phyloP scores from a whole-genome alignment of 495 filamentous ascomycete species.

The Trichoderma erinaceum region DNA sequence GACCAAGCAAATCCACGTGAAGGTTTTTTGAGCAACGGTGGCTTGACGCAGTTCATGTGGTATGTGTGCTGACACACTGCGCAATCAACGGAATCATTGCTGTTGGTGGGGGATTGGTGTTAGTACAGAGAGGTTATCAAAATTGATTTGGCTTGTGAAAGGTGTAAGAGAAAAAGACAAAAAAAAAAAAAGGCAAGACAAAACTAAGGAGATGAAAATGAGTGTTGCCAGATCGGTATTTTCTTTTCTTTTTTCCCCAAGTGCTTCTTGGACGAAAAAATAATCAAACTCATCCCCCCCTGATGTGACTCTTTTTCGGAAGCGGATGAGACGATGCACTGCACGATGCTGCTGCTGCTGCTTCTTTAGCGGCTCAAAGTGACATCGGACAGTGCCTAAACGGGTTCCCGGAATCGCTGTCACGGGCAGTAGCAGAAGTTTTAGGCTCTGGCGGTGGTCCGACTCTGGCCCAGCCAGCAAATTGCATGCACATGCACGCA shows the following conservation, averaged over 20 bases:
- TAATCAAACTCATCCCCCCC: not conserved
- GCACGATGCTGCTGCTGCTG: not conserved
- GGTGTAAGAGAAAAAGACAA: not conserved
- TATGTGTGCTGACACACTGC: constrained; percentile 92
- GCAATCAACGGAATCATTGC: constrained; percentile 93
- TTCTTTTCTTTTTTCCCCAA: not conserved
- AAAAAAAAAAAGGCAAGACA: not conserved
- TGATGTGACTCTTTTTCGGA: not conserved
- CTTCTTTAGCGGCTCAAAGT: not conserved
- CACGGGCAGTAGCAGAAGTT: not conserved
- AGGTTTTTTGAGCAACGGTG: constrained; percentile 89
- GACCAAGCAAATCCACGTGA: constrained; percentile 98
- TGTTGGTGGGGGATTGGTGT: constrained; percentile 37
- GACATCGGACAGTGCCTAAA: not conserved
- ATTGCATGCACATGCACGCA: constrained; percentile 13
- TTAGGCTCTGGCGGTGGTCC: not conserved
- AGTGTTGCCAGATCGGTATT: not conserved
- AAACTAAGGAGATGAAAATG: not conserved
- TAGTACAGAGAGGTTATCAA: not conserved
- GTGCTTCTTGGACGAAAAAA: no score
- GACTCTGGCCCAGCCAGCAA: constrained; percentile 7
- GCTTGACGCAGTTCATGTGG: constrained; percentile 97
- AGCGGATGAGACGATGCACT: not conserved
- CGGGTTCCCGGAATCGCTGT: not conserved
- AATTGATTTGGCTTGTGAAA: not conserved